Percentiles rank a stretch among this genome's conserved stretches.
These are phyloP conservation scores for Leptodermis oblonga DNA, from an alignment of 257 asterid genomes.

Conservation along the genomic window DNA sequence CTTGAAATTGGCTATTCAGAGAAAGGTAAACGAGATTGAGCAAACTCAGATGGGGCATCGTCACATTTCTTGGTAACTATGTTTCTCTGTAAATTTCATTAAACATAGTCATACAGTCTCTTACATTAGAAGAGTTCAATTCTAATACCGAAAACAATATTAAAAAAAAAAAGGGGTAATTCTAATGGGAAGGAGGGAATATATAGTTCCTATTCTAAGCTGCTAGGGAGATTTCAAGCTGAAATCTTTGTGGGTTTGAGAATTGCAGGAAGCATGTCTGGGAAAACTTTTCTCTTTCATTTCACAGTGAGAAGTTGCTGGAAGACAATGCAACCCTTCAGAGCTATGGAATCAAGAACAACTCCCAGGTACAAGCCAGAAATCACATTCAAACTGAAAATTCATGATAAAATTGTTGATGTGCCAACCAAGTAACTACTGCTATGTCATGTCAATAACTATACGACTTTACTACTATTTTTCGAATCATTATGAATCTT, in stretches of 20 bases:
- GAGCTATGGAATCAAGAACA: slow-evolving; percentile 60
- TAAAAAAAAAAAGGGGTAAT: too few species aligned
- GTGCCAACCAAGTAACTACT: too few species aligned
- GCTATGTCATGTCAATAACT: too few species aligned
- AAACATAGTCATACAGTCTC: neutral
- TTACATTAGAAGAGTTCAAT: neutral
- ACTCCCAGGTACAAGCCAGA: slow-evolving; percentile 87
- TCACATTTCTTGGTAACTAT: slow-evolving; percentile 65
- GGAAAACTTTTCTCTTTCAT: slow-evolving; percentile 70
- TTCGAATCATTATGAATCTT: neutral
- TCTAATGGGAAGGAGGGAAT: too few species aligned
- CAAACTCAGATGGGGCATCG: slow-evolving; percentile 89
- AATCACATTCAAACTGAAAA: too few species aligned
- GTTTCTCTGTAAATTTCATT: neutral
- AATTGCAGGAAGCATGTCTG: slow-evolving; percentile 81
- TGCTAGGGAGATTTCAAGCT: neutral
- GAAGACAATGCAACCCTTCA: slow-evolving; percentile 59
- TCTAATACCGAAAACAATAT: too few species aligned
- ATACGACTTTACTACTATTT: slow-evolving; percentile 1
- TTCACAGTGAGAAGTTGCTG: slow-evolving; percentile 69
- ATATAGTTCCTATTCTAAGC: neutral
- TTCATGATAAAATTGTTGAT: too few species aligned
- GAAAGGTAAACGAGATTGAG: slow-evolving; percentile 60
- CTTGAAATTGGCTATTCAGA: slow-evolving; percentile 64
- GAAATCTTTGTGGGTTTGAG: slow-evolving; percentile 18